Percentiles rank a stretch among this genome's conserved stretches.
phyloP scores from a whole-genome alignment of 768 basidiomycete species.

The Lanmaoa rubissima region DNA sequence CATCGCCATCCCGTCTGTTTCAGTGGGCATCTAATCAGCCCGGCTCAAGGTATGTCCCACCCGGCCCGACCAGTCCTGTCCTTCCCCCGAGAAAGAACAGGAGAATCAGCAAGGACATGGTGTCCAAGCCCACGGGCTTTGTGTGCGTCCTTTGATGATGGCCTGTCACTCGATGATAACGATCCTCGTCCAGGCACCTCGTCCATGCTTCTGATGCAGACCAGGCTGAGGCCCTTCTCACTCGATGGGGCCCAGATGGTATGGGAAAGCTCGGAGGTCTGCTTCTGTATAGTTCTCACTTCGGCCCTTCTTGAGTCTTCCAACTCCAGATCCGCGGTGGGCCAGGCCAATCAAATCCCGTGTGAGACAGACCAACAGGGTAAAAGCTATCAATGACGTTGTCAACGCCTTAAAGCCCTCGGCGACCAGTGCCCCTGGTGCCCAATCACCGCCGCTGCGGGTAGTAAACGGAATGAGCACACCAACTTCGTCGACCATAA shows the following conservation, averaged over 20 bases:
- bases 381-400: conserved; percentile 73
- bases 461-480: conserved; percentile 80
- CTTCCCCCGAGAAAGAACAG: conserved; percentile 51
- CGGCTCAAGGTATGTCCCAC: conserved; percentile 70
- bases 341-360: conserved; percentile 83
- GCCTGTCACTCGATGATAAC: conserved; percentile 17
- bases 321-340: conserved; percentile 75
- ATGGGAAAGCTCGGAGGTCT: conserved; percentile 85
- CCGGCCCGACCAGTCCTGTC: conserved; percentile 24
- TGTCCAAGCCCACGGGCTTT: conserved; percentile 79
- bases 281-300: conserved; percentile 23
- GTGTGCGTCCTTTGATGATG: conserved; percentile 54
- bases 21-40: conserved; percentile 55
- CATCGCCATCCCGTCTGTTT: conserved; percentile 56
- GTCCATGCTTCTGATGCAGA: conserved; percentile 90
- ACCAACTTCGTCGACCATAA: conserved; percentile 66
- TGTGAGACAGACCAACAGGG: conserved; percentile 64
- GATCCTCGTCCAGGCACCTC: conserved; percentile 59
- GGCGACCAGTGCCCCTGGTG: conserved; percentile 40
- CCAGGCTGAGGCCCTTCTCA: conserved; percentile 82
- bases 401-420: conserved; percentile 67
- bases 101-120: conserved; percentile 85
- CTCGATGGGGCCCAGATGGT: conserved; percentile 86
- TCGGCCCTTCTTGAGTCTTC: conserved; percentile 24
- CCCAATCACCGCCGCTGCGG: conserved; percentile 54